Conservation (phyloP, 2,329 filamentous ascomycete genomes). For the Cryphonectria naterciae region DNA sequence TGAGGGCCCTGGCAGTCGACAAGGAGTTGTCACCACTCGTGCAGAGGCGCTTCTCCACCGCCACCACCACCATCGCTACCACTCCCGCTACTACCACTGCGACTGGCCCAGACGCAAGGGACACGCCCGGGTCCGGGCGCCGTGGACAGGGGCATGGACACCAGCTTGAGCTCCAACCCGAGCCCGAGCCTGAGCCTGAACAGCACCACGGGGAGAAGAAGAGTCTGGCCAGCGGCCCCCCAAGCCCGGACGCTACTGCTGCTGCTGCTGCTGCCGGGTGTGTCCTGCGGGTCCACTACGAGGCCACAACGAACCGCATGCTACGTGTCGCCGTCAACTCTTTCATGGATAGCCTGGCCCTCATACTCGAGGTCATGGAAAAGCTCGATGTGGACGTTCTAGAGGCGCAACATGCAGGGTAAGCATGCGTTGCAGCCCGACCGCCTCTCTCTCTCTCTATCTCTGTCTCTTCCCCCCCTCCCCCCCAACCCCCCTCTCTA, state of each 20-base stretch:
- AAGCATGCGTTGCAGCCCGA: constrained; percentile 6
- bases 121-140: background rate
- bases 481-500: background rate
- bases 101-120: background rate
- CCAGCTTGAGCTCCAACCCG: constrained; percentile 3
- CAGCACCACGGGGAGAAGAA: background rate
- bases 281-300: constrained; percentile 75
- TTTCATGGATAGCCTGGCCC: constrained; percentile 86
- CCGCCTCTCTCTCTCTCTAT: background rate
- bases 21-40: constrained; percentile 76
- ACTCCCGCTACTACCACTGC: background rate
- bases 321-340: constrained; percentile 93
- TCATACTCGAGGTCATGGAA: constrained; percentile 88
- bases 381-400: constrained; percentile 86
- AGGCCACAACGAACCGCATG: constrained; percentile 93
- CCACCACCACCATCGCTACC: background rate
- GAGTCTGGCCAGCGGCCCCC: background rate
- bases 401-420: constrained; percentile 36
- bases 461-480: background rate
- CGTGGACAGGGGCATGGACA: background rate
- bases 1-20: constrained; percentile 80
- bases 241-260: constrained; percentile 4
- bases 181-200: background rate
- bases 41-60: constrained; percentile 31
- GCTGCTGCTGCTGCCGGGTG: constrained; percentile 34